These are phyloP conservation scores for Puccinia polysora DNA, from an alignment of 1,284 basidiomycete species.

Conservation along the genomic window DNA sequence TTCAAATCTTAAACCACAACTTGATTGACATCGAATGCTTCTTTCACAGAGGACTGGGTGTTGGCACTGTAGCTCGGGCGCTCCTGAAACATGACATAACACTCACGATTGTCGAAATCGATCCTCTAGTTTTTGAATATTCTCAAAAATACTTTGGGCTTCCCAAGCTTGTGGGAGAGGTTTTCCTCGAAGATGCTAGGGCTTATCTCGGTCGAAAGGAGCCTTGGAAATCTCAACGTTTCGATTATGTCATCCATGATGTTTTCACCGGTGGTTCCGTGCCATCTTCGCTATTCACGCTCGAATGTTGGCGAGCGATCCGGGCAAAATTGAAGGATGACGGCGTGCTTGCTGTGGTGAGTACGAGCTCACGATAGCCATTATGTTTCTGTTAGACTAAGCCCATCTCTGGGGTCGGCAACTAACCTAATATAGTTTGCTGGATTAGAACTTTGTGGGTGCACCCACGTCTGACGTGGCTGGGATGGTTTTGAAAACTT, in stretches of 20 bases:
- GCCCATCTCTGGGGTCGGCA: conserved; percentile 27
- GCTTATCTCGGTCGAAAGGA: conserved; percentile 57
- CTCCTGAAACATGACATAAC: conserved; percentile 65
- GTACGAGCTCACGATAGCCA: conserved; percentile 52
- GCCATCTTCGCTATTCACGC: conserved; percentile 72
- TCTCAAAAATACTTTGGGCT: conserved; percentile 72
- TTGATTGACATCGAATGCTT: background rate
- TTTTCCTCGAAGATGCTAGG: conserved; percentile 72
- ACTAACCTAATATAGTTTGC: background rate
- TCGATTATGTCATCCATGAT: conserved; percentile 78
- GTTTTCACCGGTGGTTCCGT: conserved; percentile 84
- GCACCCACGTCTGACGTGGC: conserved; percentile 62
- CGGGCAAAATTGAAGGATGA: conserved; percentile 64
- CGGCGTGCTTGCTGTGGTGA: conserved; percentile 72
- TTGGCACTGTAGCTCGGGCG: conserved; percentile 70
- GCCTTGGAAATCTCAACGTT: conserved; percentile 52
- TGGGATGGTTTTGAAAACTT: conserved; percentile 64
- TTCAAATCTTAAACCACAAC: background rate
- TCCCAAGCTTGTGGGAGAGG: conserved; percentile 60
- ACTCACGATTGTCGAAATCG: conserved; percentile 75
- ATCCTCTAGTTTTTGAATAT: conserved; percentile 77
- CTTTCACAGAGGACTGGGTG: conserved; percentile 68
- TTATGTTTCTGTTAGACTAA: background rate
- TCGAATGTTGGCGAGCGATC: conserved; percentile 72
- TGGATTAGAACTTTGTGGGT: conserved; percentile 75